Conservation (phyloP, 805 yeast species). For the Yueomyces sp. region DNA sequence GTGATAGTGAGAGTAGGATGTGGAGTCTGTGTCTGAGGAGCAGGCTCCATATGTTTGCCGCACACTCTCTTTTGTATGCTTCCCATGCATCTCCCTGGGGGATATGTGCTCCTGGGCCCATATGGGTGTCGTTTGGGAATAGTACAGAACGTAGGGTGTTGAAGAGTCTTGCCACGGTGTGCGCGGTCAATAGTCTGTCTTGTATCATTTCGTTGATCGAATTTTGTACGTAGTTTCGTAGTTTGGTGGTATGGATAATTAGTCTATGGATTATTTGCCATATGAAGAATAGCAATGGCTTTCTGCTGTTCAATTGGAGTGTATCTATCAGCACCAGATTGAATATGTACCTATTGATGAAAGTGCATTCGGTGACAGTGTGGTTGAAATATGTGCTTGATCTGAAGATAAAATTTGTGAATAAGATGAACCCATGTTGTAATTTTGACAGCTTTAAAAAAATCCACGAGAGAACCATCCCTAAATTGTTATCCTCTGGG, state of each 20-base stretch:
- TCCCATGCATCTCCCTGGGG: slow-evolving; percentile 30
- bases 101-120: slow-evolving; percentile 35
- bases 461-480: not conserved
- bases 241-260: not conserved
- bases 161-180: slow-evolving; percentile 12
- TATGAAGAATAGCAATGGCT: not conserved
- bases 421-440: too few relatives aligned
- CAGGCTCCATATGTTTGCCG: slow-evolving; percentile 14
- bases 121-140: slow-evolving; percentile 36
- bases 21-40: slow-evolving; percentile 7
- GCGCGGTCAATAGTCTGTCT: slow-evolving; percentile 6
- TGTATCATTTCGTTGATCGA: slow-evolving; percentile 1
- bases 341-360: slow-evolving; percentile 5
- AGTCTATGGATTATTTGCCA: slow-evolving; percentile 2
- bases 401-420: too few relatives aligned
- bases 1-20: slow-evolving; percentile 9
- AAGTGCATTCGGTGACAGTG: not conserved
- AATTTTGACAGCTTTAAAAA: not conserved
- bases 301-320: not conserved
- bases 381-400: too few relatives aligned
- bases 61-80: slow-evolving; percentile 17
- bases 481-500: not conserved
- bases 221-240: not conserved
- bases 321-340: slow-evolving; percentile 6
- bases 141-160: slow-evolving; percentile 24